These are phyloP conservation scores for Panaeolus papilionaceus DNA, from an alignment of 768 basidiomycete species.

Conservation along the genomic window DNA sequence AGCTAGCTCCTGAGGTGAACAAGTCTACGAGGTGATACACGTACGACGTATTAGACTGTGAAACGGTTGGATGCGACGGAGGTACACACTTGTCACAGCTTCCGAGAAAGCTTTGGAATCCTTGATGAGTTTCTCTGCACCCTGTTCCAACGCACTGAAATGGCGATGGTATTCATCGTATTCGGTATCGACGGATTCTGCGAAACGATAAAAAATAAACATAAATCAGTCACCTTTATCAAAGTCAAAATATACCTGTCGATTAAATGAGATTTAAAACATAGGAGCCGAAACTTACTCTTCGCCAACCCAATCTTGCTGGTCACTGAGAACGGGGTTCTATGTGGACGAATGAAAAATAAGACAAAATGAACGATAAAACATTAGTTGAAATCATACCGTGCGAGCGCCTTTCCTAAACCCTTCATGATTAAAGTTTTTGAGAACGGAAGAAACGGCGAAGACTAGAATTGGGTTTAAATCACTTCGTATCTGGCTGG, in stretches of 20 bases:
- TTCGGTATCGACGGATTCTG: constrained; percentile 85
- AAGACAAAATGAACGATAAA: background rate
- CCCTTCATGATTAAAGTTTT: constrained; percentile 72
- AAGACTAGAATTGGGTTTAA: constrained; percentile 11
- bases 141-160: constrained; percentile 77
- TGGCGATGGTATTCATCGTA: constrained; percentile 88
- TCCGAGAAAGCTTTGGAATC: constrained; percentile 90
- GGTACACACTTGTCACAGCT: constrained; percentile 69
- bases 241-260: background rate
- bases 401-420: constrained; percentile 74
- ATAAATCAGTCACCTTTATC: constrained; percentile 3
- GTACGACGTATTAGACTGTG: background rate
- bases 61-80: constrained; percentile 6
- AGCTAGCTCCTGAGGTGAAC: constrained; percentile 68
- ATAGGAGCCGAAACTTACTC: constrained; percentile 59
- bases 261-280: background rate
- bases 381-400: constrained; percentile 49
- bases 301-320: constrained; percentile 91
- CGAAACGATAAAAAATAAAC: constrained; percentile 7
- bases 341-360: constrained; percentile 32
- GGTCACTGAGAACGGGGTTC: constrained; percentile 91
- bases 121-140: constrained; percentile 90
- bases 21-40: constrained; percentile 49
- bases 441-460: constrained; percentile 6
- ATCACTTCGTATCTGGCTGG: background rate